These are phyloP conservation scores for Chaetomium cochliodes DNA, from an alignment of 495 filamentous ascomycete genomes.

Conservation along the genomic window DNA sequence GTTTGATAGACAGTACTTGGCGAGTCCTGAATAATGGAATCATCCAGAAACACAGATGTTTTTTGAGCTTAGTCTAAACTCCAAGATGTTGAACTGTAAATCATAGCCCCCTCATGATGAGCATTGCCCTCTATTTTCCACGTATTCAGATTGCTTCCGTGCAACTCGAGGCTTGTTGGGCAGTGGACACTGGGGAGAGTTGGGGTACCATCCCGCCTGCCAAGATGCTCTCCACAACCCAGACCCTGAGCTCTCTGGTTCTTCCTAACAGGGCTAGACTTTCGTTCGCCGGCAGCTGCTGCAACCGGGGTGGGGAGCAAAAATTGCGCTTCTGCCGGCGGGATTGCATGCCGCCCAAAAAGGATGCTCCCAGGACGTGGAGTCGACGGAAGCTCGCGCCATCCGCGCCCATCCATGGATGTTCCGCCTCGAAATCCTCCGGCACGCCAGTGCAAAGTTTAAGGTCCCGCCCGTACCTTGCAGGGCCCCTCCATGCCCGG, in stretches of 20 bases:
- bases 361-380: slow-evolving; percentile 1
- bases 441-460: background rate
- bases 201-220: slow-evolving; percentile 3
- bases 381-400: slow-evolving; percentile 18
- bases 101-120: too few species aligned
- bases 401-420: slow-evolving; percentile 17
- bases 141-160: background rate
- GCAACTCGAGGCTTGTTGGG: background rate
- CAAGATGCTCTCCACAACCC: slow-evolving; percentile 2
- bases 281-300: slow-evolving; percentile 15
- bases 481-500: slow-evolving; percentile 11
- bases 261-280: background rate
- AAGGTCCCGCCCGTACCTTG: slow-evolving; percentile 3
- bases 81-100: too few species aligned
- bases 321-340: slow-evolving; percentile 14
- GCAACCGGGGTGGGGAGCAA: slow-evolving; percentile 16
- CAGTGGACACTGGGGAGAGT: too few species aligned
- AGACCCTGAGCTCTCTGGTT: background rate
- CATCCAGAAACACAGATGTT: too few species aligned
- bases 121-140: too few species aligned
- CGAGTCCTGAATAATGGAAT: background rate
- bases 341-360: slow-evolving; percentile 5
- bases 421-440: background rate
- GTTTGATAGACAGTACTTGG: background rate
- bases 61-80: too few species aligned